A percentile compares a stretch with the other conserved stretches of the same genome.
Evolutionary conservation across 2,329 filamentous ascomycete species (phyloP).

Genomic region (Hypomyces perniciosus): DNA sequence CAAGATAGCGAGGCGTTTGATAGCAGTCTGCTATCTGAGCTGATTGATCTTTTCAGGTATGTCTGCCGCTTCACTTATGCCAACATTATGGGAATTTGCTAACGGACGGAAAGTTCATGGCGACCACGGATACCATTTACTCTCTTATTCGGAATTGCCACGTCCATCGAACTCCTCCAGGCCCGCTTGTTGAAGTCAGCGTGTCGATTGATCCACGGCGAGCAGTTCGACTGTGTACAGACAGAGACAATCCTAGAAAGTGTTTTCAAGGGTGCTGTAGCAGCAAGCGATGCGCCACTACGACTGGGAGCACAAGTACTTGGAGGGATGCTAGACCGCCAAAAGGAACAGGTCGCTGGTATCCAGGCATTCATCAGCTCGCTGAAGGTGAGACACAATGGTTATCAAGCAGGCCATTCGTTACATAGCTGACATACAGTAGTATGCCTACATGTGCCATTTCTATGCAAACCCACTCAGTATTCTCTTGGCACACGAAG

Average conservation of each 20-base stretch:
- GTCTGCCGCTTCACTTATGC: conserved; percentile 18
- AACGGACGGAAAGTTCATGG: conserved; percentile 51
- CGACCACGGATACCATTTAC: conserved; percentile 70
- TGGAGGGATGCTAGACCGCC: conserved; percentile 60
- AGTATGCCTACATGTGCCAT: conserved; percentile 83
- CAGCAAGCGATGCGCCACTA: conserved; percentile 49
- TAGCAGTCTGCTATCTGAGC: conserved; percentile 61
- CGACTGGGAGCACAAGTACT: conserved; percentile 60
- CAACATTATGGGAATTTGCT: not conserved
- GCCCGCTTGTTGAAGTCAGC: conserved; percentile 65
- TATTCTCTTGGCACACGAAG: conserved; percentile 44
- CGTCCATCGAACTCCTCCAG: conserved; percentile 73
- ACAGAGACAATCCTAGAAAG: conserved; percentile 65
- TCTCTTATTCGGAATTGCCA: conserved; percentile 72
- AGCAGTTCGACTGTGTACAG: conserved; percentile 72
- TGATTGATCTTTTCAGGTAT: conserved; percentile 63
- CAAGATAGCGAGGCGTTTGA: conserved; percentile 83
- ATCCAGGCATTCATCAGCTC: conserved; percentile 66
- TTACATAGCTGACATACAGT: not conserved
- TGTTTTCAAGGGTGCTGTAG: conserved; percentile 61
- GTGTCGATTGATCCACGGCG: conserved; percentile 60
- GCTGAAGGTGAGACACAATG: conserved; percentile 48
- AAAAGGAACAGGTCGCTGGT: conserved; percentile 71
- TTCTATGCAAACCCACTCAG: conserved; percentile 75
- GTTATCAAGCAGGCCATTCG: not conserved